phyloP scores from a whole-genome alignment of 306 rosid species.

The Prunus mongolica region DNA sequence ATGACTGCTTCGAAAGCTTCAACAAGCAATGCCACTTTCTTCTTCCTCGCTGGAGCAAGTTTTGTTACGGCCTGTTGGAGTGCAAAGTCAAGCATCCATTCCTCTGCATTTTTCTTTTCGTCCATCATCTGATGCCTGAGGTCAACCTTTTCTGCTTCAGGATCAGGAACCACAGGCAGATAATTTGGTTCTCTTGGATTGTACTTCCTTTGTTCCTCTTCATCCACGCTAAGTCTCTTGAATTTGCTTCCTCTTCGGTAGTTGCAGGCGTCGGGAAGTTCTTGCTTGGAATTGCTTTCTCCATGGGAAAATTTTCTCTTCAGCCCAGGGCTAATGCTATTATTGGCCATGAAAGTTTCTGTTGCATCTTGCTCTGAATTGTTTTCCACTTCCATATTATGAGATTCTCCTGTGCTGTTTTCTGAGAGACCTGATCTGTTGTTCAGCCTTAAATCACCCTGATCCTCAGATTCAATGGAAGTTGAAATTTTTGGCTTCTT shows the following conservation, averaged over 20 bases:
- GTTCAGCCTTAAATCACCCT: background rate
- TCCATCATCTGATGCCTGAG: conserved; percentile 82
- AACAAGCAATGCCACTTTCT: conserved; percentile 86
- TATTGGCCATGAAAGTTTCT: background rate
- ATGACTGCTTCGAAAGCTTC: conserved; percentile 83
- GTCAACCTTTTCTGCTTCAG: conserved; percentile 67
- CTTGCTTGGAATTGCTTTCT: conserved; percentile 15
- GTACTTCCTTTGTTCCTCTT: conserved; percentile 51
- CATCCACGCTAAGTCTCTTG: conserved; percentile 39
- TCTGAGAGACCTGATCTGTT: conserved; percentile 10
- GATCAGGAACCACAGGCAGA: conserved; percentile 60
- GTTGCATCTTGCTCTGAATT: background rate
- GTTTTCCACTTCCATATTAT: conserved; percentile 6
- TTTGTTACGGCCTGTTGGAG: conserved; percentile 64
- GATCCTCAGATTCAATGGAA: conserved; percentile 8
- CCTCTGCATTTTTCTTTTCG: conserved; percentile 73
- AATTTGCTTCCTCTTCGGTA: conserved; percentile 31
- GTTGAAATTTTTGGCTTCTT: conserved; percentile 3
- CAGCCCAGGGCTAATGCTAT: conserved; percentile 17
- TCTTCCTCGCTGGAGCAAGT: conserved; percentile 93
- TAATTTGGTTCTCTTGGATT: conserved; percentile 77
- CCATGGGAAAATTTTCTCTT: conserved; percentile 2
- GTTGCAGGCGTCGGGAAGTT: conserved; percentile 23
- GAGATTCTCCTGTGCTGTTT: background rate
- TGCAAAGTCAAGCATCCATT: conserved; percentile 92